Percentiles rank a stretch among this genome's conserved stretches.
These are phyloP conservation scores for Hypoxylon sp. DNA, from an alignment of 2,329 filamentous ascomycete species.

Conservation along the genomic window DNA sequence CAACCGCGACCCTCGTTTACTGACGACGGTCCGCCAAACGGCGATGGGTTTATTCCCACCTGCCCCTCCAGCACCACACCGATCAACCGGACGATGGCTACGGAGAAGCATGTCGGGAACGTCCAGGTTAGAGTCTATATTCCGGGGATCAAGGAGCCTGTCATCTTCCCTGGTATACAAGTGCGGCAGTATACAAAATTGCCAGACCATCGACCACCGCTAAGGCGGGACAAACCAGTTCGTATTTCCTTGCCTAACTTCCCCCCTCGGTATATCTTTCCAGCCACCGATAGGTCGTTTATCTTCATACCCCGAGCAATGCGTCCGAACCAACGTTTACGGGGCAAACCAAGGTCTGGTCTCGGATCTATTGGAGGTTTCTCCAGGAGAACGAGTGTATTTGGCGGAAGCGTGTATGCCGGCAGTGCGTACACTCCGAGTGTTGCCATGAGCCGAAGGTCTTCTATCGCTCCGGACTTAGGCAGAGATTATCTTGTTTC, in stretches of 20 bases:
- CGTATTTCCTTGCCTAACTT: slow-evolving; percentile 89
- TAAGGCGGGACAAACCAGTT: slow-evolving; percentile 96
- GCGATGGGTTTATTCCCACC: slow-evolving; percentile 69
- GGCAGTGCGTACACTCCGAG: slow-evolving; percentile 89
- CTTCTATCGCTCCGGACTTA: slow-evolving; percentile 79
- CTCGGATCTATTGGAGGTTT: slow-evolving; percentile 77
- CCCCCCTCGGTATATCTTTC: slow-evolving; percentile 89
- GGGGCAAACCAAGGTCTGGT: slow-evolving; percentile 81
- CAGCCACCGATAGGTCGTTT: slow-evolving; percentile 90
- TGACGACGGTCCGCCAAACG: slow-evolving; percentile 68
- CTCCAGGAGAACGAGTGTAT: slow-evolving; percentile 87
- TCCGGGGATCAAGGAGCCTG: slow-evolving; percentile 79
- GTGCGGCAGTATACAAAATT: slow-evolving; percentile 94
- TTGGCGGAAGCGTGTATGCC: slow-evolving; percentile 75
- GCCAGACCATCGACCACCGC: slow-evolving; percentile 92
- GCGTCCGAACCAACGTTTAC: slow-evolving; percentile 87
- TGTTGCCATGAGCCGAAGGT: slow-evolving; percentile 88
- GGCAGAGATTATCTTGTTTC: slow-evolving; percentile 83
- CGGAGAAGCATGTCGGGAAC: slow-evolving; percentile 86
- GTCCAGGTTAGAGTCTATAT: slow-evolving; percentile 87
- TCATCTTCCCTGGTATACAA: slow-evolving; percentile 80
- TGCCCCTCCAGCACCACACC: slow-evolving; percentile 72
- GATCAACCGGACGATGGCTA: slow-evolving; percentile 85
- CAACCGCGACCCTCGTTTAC: slow-evolving; percentile 62
- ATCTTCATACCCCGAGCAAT: slow-evolving; percentile 97